These are phyloP conservation scores for Colletotrichum sp. DNA, from an alignment of 2,329 filamentous ascomycete species.

Conservation along the genomic window DNA sequence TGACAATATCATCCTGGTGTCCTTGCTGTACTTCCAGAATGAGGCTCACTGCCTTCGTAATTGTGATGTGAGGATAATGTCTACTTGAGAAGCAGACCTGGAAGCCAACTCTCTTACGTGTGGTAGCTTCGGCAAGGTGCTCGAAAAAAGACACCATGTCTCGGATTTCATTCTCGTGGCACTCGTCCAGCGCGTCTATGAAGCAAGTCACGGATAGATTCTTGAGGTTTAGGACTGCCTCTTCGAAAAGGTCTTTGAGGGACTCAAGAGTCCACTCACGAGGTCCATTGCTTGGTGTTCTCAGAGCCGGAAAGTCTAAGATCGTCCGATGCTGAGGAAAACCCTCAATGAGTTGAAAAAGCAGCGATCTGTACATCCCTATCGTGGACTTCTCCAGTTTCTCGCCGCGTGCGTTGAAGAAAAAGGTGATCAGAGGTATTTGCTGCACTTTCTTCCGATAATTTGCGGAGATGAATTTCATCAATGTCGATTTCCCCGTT, in stretches of 20 bases:
- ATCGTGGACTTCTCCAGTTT: background rate
- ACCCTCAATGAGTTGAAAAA: background rate
- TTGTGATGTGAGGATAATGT: constrained; percentile 15
- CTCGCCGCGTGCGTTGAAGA: background rate
- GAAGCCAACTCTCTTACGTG: constrained; percentile 20
- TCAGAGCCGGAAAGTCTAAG: background rate
- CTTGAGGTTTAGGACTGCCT: background rate
- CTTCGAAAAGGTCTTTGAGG: background rate
- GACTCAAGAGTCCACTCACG: background rate
- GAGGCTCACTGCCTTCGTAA: constrained; percentile 30
- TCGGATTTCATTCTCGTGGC: background rate
- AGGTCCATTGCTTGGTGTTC: accelerated
- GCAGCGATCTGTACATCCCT: background rate
- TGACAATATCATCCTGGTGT: constrained; percentile 37
- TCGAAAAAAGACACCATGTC: background rate
- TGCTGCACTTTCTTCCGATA: background rate
- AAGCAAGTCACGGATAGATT: constrained; percentile 10
- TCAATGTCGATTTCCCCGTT: background rate
- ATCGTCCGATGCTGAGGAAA: background rate
- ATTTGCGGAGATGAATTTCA: background rate
- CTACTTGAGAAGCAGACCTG: constrained; percentile 15
- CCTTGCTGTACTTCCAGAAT: constrained; percentile 27
- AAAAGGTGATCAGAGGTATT: background rate
- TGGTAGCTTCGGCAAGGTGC: background rate
- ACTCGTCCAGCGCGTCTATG: constrained; percentile 13